A percentile compares a stretch with the other conserved stretches of the same genome.
These are phyloP conservation scores for Talaromyces ruber DNA, from an alignment of 495 filamentous ascomycete species.

Conservation along the genomic window DNA sequence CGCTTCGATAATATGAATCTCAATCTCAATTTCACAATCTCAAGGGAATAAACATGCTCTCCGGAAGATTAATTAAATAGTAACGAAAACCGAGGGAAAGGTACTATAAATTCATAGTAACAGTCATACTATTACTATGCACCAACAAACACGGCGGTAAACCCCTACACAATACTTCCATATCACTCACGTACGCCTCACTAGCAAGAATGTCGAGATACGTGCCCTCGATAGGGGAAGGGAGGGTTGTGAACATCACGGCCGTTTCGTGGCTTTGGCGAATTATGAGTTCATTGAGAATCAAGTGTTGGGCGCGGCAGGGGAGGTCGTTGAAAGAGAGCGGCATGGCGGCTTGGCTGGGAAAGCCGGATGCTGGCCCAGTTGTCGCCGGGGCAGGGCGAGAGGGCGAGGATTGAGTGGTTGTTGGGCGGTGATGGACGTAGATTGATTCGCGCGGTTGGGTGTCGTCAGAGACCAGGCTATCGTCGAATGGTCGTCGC, in stretches of 20 bases:
- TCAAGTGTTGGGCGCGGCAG: constrained; percentile 73
- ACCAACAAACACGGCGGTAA: constrained; percentile 65
- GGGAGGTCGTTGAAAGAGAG: constrained; percentile 82
- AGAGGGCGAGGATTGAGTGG: neutral
- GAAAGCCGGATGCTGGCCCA: constrained; percentile 37
- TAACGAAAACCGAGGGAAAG: constrained; percentile 6
- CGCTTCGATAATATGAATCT: neutral
- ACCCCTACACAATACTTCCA: constrained; percentile 65
- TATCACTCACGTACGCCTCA: constrained; percentile 62
- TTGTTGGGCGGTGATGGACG: constrained; percentile 12
- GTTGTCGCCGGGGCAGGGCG: constrained; percentile 5
- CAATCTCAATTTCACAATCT: neutral
- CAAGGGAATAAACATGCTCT: neutral
- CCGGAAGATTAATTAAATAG: constrained; percentile 5
- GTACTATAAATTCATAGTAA: constrained; percentile 66
- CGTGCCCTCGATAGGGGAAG: constrained; percentile 69
- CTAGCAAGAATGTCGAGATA: constrained; percentile 59
- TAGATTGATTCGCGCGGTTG: constrained; percentile 45
- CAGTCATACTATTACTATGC: constrained; percentile 87
- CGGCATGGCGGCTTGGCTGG: constrained; percentile 47
- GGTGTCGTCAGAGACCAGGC: constrained; percentile 12
- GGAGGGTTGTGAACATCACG: constrained; percentile 75
- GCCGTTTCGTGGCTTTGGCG: constrained; percentile 64
- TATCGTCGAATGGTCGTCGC: constrained; percentile 9
- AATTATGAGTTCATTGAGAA: constrained; percentile 75